Evolutionary conservation across 805 yeast species (phyloP), one percentile per base, ranked within the genome.

Genomic region (Nakazawaea anatomiae): DNA sequence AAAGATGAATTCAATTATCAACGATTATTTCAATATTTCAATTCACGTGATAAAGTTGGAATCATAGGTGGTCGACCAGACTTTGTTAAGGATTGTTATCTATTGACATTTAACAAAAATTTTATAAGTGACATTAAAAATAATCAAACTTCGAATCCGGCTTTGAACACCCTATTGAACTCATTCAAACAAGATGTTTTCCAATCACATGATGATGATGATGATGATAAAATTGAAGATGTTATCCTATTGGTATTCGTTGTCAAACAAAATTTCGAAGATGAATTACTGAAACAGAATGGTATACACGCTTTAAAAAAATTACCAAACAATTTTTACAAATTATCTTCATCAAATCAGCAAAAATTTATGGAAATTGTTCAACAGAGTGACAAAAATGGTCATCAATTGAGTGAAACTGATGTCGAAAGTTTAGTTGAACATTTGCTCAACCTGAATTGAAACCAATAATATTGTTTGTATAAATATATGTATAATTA

Each of bases 31-130:
- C 70, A 73, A 14, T 81, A 82, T 60, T 77, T 82, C 57, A 59
- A 65, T 39, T 58, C 65, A 5, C 66, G 76, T 31, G 58, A 63
- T 31, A 79, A 79, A 60, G 80, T 77, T 47, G 91, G 89, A 1
- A 89, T 84, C 14, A 68, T 85, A 43, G 74, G 78, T 10, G 71
- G 69, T 18, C 70, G 70, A 48, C 77, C 80, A 0, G 54, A 62
- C 7, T 70, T 72, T 56, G 83, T 82, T 39, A 84, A 83, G 58
- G 91, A 85, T 63, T 75, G 85, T 7, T 85, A 85, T 61, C 55
- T 85, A 48, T 63, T 83, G 31, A 74, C 83, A 1, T 50, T 76
- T 25, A 27, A 11, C 25, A 38, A 31, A 14, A n/a, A 42, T 10
- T 35, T 28, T 9, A 46, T 46, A n/a, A 7, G 27, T 6, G 50